Evolutionary conservation across 306 rosid species (phyloP).

Genomic region (Fragaria iinumae): DNA sequence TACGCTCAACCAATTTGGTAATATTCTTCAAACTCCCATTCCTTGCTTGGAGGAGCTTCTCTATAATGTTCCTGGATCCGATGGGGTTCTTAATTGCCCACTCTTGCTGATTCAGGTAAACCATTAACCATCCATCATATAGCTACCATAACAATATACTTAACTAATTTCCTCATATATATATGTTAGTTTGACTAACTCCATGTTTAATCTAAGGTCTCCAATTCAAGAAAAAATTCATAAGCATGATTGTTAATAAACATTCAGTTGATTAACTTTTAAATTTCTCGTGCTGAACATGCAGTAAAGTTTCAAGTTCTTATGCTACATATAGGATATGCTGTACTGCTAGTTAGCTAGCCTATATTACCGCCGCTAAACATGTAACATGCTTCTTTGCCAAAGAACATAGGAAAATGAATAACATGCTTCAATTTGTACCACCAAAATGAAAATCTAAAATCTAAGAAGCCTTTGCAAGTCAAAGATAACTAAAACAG

Average conservation of each 20-base stretch:
- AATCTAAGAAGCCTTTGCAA: too few relatives aligned
- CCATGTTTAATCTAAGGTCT: neutral
- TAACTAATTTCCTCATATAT: neutral
- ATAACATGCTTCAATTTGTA: neutral
- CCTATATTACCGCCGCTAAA: too few relatives aligned
- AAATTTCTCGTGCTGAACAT: neutral
- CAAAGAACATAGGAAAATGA: neutral
- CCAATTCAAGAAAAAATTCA: neutral
- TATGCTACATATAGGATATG: neutral
- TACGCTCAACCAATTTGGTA: slow-evolving; percentile 31
- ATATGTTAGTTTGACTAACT: neutral
- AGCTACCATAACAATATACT: neutral
- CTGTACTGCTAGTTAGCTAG: neutral
- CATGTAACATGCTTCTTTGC: neutral
- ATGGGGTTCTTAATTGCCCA: slow-evolving; percentile 29
- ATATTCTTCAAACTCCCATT: slow-evolving; percentile 36
- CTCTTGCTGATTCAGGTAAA: slow-evolving; percentile 42
- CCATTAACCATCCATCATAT: neutral
- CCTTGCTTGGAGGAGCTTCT: slow-evolving; percentile 40
- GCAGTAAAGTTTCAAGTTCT: neutral
- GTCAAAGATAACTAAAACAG: too few relatives aligned
- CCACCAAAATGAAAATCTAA: neutral
- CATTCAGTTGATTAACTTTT: neutral
- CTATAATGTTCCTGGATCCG: slow-evolving; percentile 36
- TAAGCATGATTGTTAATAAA: too few relatives aligned